Conservation (phyloP, 345 rosid genomes). For the Leavenworthia alabamica region DNA sequence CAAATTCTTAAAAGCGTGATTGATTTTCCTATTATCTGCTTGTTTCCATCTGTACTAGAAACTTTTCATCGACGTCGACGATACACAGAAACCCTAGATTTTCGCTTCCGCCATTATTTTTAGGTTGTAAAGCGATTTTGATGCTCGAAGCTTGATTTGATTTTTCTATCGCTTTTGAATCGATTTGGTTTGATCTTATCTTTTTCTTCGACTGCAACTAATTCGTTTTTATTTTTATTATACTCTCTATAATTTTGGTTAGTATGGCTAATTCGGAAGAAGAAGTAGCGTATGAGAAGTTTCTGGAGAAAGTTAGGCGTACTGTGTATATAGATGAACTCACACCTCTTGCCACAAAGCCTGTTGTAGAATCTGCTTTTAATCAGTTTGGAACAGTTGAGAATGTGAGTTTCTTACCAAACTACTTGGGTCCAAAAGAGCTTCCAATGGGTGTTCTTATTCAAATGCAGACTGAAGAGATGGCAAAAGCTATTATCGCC, state of each 20-base stretch:
- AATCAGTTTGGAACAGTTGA: constrained; percentile 65
- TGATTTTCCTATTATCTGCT: background rate
- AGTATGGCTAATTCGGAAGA: constrained; percentile 39
- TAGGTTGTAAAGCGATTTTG: background rate
- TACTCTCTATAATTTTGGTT: background rate
- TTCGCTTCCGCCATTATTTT: background rate
- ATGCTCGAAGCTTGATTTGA: background rate
- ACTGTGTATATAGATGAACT: constrained; percentile 64
- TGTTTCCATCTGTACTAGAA: background rate
- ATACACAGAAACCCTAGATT: constrained; percentile 8
- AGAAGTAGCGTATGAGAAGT: constrained; percentile 43
- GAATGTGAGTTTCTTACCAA: constrained; percentile 47
- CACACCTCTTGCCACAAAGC: constrained; percentile 51
- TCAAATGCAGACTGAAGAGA: constrained; percentile 46
- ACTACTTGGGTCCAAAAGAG: constrained; percentile 41
- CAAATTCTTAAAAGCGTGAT: background rate
- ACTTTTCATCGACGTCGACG: background rate
- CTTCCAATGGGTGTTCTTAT: constrained; percentile 48
- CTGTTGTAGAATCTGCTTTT: constrained; percentile 48
- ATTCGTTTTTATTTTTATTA: background rate
- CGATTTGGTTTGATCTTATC: background rate
- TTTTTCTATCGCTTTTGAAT: too few relatives aligned
- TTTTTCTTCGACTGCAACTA: background rate
- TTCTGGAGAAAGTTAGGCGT: constrained; percentile 53
- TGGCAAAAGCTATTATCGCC: constrained; percentile 33